phyloP scores from a whole-genome alignment of 2,329 filamentous ascomycete species.

The Dendryphion nanum region DNA sequence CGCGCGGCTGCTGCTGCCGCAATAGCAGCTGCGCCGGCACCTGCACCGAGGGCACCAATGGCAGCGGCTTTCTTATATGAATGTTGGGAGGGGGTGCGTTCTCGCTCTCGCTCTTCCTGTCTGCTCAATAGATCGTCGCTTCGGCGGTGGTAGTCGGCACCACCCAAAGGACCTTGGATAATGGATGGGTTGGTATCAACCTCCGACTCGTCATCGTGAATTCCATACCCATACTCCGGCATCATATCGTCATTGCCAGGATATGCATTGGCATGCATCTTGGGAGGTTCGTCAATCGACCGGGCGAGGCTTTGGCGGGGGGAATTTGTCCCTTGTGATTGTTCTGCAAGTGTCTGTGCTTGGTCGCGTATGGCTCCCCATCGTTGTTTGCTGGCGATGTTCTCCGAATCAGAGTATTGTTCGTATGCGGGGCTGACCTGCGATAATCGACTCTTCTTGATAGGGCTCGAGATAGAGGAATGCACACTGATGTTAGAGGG shows the following conservation, averaged over 20 bases:
- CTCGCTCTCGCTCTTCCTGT: constrained; percentile 35
- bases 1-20: constrained; percentile 50
- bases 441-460: constrained; percentile 17
- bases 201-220: constrained; percentile 60
- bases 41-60: constrained; percentile 48
- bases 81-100: constrained; percentile 23
- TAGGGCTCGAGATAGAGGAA: constrained; percentile 31
- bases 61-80: constrained; percentile 30
- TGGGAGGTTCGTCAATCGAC: constrained; percentile 47
- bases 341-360: constrained; percentile 36
- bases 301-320: constrained; percentile 55
- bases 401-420: constrained; percentile 14
- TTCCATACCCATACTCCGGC: constrained; percentile 71
- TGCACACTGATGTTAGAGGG: constrained; percentile 68
- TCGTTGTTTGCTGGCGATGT: constrained; percentile 23
- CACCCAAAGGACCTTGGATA: constrained; percentile 70
- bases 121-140: constrained; percentile 34
- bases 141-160: constrained; percentile 46
- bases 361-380: constrained; percentile 43
- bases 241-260: constrained; percentile 65
- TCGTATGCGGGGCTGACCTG: constrained; percentile 45
- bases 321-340: constrained; percentile 42
- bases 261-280: constrained; percentile 67
- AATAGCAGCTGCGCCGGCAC: constrained; percentile 56
- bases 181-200: constrained; percentile 83